These are phyloP conservation scores for Cryptococcus jaspeensis DNA, from an alignment of 1,284 basidiomycete species.

Conservation along the genomic window DNA sequence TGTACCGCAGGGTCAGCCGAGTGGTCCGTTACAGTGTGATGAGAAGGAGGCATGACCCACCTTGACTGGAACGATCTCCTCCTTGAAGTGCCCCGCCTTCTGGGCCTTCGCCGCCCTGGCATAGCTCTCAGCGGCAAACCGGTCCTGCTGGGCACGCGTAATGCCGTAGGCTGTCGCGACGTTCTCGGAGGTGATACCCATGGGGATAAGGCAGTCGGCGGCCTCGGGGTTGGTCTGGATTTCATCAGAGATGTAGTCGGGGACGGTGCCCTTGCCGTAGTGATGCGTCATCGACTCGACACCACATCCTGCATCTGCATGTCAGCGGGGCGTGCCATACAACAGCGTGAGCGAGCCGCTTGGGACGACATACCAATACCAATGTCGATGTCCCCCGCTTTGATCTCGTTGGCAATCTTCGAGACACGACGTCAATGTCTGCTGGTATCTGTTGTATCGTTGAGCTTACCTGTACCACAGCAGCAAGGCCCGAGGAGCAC, in stretches of 20 bases:
- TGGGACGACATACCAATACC: constrained; percentile 68
- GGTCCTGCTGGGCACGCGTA: constrained; percentile 78
- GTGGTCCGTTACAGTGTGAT: not conserved
- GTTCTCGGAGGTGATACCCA: constrained; percentile 97
- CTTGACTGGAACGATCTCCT: constrained; percentile 84
- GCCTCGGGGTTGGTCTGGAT: constrained; percentile 76
- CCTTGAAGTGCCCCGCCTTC: constrained; percentile 83
- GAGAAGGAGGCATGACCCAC: constrained; percentile 48
- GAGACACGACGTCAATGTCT: constrained; percentile 2
- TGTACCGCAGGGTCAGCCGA: constrained; percentile 27
- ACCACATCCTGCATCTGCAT: constrained; percentile 67
- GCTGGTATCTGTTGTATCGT: not conserved
- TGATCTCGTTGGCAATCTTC: constrained; percentile 84
- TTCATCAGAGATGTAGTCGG: constrained; percentile 71
- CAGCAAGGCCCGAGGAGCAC: constrained; percentile 87
- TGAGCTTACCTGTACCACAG: constrained; percentile 62
- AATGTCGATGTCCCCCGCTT: constrained; percentile 79
- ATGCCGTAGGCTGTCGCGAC: constrained; percentile 80
- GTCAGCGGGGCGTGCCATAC: not conserved
- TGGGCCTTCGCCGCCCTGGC: constrained; percentile 82
- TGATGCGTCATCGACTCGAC: constrained; percentile 93
- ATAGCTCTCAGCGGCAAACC: constrained; percentile 73
- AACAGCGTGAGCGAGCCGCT: not conserved
- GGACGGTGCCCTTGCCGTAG: constrained; percentile 69
- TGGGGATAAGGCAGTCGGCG: constrained; percentile 88